These are phyloP conservation scores for Boletus hoseneyae DNA, from an alignment of 1,284 basidiomycete genomes.

Conservation along the genomic window DNA sequence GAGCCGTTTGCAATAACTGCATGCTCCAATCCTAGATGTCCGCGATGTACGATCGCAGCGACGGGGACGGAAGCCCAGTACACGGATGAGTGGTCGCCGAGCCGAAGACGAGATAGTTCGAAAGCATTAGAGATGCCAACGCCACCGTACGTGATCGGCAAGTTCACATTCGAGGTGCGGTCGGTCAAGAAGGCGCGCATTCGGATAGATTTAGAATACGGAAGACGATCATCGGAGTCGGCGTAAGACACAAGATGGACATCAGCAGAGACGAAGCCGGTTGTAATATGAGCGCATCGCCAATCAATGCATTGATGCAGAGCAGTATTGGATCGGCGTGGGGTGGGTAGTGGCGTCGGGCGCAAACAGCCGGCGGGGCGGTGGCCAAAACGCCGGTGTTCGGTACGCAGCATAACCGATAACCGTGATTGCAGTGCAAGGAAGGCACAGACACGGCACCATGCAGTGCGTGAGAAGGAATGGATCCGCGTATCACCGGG, in stretches of 20 bases:
- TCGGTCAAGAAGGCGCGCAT: slow-evolving; percentile 1
- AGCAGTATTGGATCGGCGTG: slow-evolving; percentile 2
- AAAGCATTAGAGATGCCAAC: slow-evolving; percentile 1
- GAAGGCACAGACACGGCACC: not conserved
- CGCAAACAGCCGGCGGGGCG: slow-evolving; percentile 15
- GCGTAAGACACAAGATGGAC: not conserved
- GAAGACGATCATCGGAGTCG: slow-evolving; percentile 1
- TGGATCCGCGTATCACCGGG: not conserved
- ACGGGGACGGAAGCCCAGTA: slow-evolving; percentile 3
- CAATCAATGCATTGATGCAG: slow-evolving; percentile 12
- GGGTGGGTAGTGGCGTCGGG: not conserved
- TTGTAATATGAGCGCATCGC: slow-evolving; percentile 9
- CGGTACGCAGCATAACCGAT: slow-evolving; percentile 16
- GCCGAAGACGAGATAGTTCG: slow-evolving; percentile 8
- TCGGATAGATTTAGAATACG: not conserved
- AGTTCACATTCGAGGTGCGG: not conserved
- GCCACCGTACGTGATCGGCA: slow-evolving; percentile 5
- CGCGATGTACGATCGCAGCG: slow-evolving; percentile 5
- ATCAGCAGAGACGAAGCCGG: slow-evolving; percentile 7
- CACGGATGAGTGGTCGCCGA: slow-evolving; percentile 12
- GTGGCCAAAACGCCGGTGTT: slow-evolving; percentile 11
- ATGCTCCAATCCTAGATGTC: slow-evolving; percentile 63
- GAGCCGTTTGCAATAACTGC: slow-evolving; percentile 77
- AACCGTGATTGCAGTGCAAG: not conserved
- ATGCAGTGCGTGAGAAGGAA: not conserved